Evolutionary conservation across 2,329 filamentous ascomycete genomes (phyloP).

Genomic region (Furcasterigmium furcatum): DNA sequence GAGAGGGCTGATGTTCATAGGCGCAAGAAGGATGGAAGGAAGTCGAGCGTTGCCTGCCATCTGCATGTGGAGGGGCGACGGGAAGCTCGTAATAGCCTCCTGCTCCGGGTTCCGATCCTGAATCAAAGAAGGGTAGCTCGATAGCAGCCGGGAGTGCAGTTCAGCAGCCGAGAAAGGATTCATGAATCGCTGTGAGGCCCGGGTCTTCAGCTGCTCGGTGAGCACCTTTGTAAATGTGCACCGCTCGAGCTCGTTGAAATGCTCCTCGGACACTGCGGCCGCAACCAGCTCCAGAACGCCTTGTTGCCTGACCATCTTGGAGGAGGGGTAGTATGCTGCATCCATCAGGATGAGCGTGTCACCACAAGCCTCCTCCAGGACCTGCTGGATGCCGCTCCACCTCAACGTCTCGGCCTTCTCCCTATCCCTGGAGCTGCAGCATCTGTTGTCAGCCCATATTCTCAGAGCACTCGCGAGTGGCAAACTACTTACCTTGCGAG

Average conservation of each 20-base stretch:
- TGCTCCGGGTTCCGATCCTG: conserved; percentile 45
- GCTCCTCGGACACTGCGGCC: conserved; percentile 51
- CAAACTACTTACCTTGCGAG: conserved; percentile 48
- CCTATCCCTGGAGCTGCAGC: conserved; percentile 41
- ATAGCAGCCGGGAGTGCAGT: conserved; percentile 50
- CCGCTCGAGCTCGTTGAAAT: conserved; percentile 42
- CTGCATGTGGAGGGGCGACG: conserved; percentile 53
- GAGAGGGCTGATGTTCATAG: conserved; percentile 36
- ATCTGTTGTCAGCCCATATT: conserved; percentile 2
- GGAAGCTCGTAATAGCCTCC: conserved; percentile 44
- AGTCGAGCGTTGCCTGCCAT: conserved; percentile 49
- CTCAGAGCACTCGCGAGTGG: no score
- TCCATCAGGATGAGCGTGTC: conserved; percentile 59
- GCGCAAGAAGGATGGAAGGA: conserved; percentile 54
- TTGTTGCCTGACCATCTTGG: conserved; percentile 46
- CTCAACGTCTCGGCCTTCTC: conserved; percentile 44
- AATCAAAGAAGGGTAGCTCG: conserved; percentile 48
- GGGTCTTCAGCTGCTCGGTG: conserved; percentile 44
- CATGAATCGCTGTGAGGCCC: conserved; percentile 37
- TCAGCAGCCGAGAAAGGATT: conserved; percentile 48
- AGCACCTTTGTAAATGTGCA: conserved; percentile 50
- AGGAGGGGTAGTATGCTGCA: conserved; percentile 53
- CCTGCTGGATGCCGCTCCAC: conserved; percentile 55
- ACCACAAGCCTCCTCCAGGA: conserved; percentile 51
- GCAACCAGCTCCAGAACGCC: conserved; percentile 56